Base-by-base conservation (phyloP, 176 grass and related monocot species). In the Avena atlantica region DNA sequence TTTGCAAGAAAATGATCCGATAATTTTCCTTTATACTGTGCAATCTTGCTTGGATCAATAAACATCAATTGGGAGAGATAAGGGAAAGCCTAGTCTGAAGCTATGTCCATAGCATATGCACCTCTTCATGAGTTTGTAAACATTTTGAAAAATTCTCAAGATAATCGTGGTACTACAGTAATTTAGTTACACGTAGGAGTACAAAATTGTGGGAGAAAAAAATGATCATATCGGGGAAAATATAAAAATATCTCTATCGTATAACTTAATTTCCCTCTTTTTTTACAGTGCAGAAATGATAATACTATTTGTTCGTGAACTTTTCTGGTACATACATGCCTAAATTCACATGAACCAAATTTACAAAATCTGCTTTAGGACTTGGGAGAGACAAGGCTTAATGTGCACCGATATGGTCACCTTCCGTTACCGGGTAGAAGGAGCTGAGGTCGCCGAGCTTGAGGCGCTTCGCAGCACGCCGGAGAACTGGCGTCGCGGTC, bases 1-100 rank as follows among this genome's bases (percentile, higher is more conserved):
- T 62, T 45, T 15, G 56, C 77, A 62, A 79, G 36, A 79, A 79
- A 79, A 44, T 16, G 78, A 60, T 79, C 57, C 0, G 6, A 42
- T 42, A 42, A 8, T 42, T 42, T 8, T 42, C 40, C 40, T 42
- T 42, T 42, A 42, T 42, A 42, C 14, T 53, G 47, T 51, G 21
- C 12, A 51, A 51, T 9, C 40, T 63, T 25, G 60, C 60, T 63
- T 63, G 21, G 21, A 50, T 15, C 58, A 10, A 21, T 15, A 13
- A 53, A 53, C 51, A 53, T 53, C 51, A 53, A 53, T 16, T 4
- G 13, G 13, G 0, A 15, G 51, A 53, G 51, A 42, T 1, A 42
- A 42, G 6, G 40, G 6, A 42, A 8, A 42, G 51, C 4, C 3
- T 53, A 53, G 13, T 27, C 25, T 5, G 61, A 64, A 64, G 9